Evolutionary conservation across 768 basidiomycete genomes (phyloP), one percentile per base, ranked within the genome.

Genomic region (Leccinum aurantiacum): DNA sequence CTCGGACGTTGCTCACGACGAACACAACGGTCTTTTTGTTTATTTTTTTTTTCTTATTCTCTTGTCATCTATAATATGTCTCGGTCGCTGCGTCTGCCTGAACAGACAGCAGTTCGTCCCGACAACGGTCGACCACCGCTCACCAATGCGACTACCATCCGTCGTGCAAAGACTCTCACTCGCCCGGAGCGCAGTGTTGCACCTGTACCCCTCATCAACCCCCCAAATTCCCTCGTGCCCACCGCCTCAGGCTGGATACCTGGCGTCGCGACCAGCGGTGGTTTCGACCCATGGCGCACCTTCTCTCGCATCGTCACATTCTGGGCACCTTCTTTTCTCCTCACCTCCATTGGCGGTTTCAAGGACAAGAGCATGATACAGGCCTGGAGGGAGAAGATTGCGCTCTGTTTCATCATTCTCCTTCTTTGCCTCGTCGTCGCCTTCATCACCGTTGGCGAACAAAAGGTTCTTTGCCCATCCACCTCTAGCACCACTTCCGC

Each of bases 341-440:
- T 98, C 58, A 75, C 82, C 24, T 84, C 86, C 2, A 44, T 93
- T 11, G 91, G 90, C 59, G 91, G 93, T 49, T 80, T 98, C 71
- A 89, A 84, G 70, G 93, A 95, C 74, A 82, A 83, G 67, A 80
- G 84, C 38, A 81, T 84, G 56, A 80, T 86, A 62, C 93, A 97
- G 73, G 97, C 97, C 1, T 99, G 97, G 97, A 85, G 95, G 70
- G 97, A 99, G 76, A 99, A 98, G 80, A 87, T 96, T 59, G 86
- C 94, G 6, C 80, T 99, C 4, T 98, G 95, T 75, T 86, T 91
- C 74, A 88, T 98, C 69, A 91, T 94, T 54, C 64, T 84, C 58
- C 41, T 94, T 48, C 75, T 97, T 19, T 97, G 96, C 65, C 86
- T 80, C 19, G 73, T 79, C 49, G 84, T 98, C 55, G 96, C 93